These are phyloP conservation scores for Hyaloscypha finlandica DNA, from an alignment of 495 filamentous ascomycete genomes.

Conservation along the genomic window DNA sequence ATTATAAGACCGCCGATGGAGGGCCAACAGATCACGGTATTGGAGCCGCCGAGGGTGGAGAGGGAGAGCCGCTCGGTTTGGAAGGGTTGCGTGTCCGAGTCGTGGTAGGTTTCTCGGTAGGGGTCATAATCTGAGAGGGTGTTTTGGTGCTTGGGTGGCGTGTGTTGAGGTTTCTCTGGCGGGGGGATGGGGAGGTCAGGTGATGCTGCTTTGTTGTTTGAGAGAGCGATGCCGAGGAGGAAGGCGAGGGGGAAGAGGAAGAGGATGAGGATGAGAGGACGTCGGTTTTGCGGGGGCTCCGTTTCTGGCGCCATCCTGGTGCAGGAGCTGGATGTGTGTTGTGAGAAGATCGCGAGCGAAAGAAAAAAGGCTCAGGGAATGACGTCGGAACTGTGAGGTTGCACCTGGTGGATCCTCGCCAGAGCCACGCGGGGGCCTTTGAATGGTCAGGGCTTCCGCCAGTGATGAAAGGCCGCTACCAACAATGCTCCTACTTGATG, in stretches of 20 bases:
- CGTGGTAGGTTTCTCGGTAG: background rate
- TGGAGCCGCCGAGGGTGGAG: background rate
- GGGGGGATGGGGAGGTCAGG: background rate
- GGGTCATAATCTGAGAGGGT: background rate
- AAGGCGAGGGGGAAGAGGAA: conserved; percentile 1
- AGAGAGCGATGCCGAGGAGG: conserved; percentile 2
- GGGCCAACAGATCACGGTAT: conserved; percentile 23
- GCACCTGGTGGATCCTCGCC: background rate
- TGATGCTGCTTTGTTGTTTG: background rate
- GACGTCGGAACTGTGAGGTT: background rate
- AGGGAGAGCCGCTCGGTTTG: conserved; percentile 5
- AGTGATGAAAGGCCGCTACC: background rate
- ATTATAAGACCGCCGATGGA: conserved; percentile 26
- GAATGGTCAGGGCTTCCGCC: background rate
- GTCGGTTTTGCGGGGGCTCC: background rate
- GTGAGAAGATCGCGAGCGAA: no score
- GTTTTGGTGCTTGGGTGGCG: background rate
- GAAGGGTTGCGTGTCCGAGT: background rate
- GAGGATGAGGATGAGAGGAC: background rate
- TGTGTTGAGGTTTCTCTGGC: background rate
- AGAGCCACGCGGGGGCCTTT: background rate
- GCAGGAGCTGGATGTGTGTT: background rate
- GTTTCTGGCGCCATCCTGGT: background rate
- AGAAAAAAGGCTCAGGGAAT: background rate
- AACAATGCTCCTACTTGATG: background rate